Percentiles rank a stretch among this genome's conserved stretches.
phyloP scores from a whole-genome alignment of 1,284 basidiomycete species.

The Trichosporon sp. region DNA sequence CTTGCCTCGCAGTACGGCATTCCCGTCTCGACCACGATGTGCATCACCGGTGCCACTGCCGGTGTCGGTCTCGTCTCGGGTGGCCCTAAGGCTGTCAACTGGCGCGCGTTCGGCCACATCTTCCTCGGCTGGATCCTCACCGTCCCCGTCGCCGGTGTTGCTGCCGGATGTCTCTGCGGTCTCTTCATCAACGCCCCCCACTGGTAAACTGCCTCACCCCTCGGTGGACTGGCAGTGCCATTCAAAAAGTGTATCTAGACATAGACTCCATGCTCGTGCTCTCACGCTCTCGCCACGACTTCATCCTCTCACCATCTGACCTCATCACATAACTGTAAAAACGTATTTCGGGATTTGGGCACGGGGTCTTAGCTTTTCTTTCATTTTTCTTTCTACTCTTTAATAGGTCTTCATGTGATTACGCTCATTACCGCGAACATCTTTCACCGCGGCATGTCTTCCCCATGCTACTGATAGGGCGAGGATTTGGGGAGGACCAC shows the following conservation, averaged over 20 bases:
- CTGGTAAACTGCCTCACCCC: constrained; percentile 24
- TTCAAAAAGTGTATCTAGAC: neutral
- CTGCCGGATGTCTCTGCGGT: constrained; percentile 54
- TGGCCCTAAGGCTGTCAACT: constrained; percentile 55
- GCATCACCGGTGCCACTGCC: constrained; percentile 51
- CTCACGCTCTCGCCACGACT: neutral
- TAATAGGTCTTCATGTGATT: constrained; percentile 15
- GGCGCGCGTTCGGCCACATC: constrained; percentile 49
- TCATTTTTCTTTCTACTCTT: neutral
- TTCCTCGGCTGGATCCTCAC: constrained; percentile 56
- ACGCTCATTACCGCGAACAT: constrained; percentile 8
- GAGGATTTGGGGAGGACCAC: no score
- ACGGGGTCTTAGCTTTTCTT: neutral
- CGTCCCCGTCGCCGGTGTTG: constrained; percentile 56
- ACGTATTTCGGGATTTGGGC: neutral
- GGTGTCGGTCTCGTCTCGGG: constrained; percentile 56
- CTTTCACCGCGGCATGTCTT: neutral
- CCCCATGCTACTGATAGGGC: neutral
- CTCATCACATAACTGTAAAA: constrained; percentile 13
- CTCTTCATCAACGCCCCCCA: constrained; percentile 57
- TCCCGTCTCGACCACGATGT: constrained; percentile 57
- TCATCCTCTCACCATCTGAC: neutral
- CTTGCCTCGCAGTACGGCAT: constrained; percentile 57
- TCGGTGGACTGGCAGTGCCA: neutral
- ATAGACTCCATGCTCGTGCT: neutral